Percentiles rank a stretch among this genome's conserved stretches.
These are phyloP conservation scores for Phytophthora colocasiae DNA, from an alignment of 352 stramenopile species.

Conservation along the genomic window DNA sequence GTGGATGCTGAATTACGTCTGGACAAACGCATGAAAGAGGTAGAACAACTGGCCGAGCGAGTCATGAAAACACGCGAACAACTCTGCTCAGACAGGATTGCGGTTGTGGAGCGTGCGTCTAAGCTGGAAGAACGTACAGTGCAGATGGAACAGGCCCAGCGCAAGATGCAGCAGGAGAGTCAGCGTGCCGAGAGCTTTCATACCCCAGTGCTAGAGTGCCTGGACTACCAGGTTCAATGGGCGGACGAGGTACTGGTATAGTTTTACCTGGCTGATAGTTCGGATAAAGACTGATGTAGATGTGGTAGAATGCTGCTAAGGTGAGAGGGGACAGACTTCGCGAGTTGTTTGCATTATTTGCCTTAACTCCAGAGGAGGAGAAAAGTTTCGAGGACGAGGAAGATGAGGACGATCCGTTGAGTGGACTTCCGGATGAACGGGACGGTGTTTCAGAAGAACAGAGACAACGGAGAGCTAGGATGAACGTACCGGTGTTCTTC, in stretches of 20 bases:
- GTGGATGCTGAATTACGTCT: conserved; percentile 62
- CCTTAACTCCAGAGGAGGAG: conserved; percentile 33
- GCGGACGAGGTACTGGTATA: conserved; percentile 49
- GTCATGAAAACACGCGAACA: conserved; percentile 77
- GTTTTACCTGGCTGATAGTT: not conserved
- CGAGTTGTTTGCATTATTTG: conserved; percentile 76
- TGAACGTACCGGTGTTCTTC: conserved; percentile 48
- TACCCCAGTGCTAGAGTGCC: conserved; percentile 58
- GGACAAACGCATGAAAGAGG: conserved; percentile 58
- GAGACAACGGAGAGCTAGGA: conserved; percentile 18
- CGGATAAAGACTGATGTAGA: not conserved
- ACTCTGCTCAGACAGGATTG: conserved; percentile 74
- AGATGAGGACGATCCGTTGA: conserved; percentile 34
- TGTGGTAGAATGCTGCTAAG: conserved; percentile 61
- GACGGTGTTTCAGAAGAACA: conserved; percentile 27
- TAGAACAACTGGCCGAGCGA: conserved; percentile 62
- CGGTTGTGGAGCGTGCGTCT: conserved; percentile 59
- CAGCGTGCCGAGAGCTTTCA: conserved; percentile 48
- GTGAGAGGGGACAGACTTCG: conserved; percentile 73
- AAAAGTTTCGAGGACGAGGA: conserved; percentile 10
- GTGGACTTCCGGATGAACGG: conserved; percentile 30
- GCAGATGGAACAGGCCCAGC: conserved; percentile 51
- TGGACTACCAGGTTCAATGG: conserved; percentile 78
- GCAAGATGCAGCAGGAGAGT: conserved; percentile 43
- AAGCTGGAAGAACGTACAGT: conserved; percentile 57